Conservation (phyloP, 495 filamentous ascomycete genomes). For the Immersiella caudata region DNA sequence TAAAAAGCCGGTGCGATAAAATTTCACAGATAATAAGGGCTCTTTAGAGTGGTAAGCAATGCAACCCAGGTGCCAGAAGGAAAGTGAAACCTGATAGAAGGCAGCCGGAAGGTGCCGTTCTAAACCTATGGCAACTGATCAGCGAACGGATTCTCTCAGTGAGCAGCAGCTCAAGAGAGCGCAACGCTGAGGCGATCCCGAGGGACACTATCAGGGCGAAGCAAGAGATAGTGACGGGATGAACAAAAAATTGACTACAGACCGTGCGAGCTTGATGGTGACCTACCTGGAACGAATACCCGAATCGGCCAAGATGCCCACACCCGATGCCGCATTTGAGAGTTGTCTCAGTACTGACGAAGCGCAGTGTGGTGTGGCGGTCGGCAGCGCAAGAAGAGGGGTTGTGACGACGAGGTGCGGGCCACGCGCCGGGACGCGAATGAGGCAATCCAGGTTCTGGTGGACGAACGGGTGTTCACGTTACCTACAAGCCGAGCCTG, state of each 20-base stretch:
- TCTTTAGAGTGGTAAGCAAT: not conserved
- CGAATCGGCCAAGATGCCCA: too few relatives aligned
- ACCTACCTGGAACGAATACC: too few relatives aligned
- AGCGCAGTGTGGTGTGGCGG: not conserved
- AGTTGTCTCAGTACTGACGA: not conserved
- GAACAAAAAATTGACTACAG: too few relatives aligned
- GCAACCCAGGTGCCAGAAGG: not conserved
- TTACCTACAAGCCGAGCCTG: constrained; percentile 5
- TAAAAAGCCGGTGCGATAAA: not conserved
- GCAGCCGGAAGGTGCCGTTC: not conserved
- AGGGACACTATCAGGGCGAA: too few relatives aligned
- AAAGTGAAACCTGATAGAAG: not conserved
- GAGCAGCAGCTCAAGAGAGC: not conserved
- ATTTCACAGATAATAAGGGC: not conserved
- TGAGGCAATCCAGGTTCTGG: not conserved
- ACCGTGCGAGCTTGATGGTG: too few relatives aligned
- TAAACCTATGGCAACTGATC: not conserved
- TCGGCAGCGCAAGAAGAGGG: not conserved
- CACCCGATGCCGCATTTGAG: not conserved
- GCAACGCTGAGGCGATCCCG: too few relatives aligned
- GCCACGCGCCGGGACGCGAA: not conserved
- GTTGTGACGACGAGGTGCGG: not conserved
- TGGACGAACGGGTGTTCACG: constrained; percentile 28
- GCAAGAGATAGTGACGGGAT: too few relatives aligned
- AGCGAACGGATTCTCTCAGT: not conserved